Base-by-base conservation (phyloP, 2,329 filamentous ascomycete species). In the Nigrospora osmanthi region DNA sequence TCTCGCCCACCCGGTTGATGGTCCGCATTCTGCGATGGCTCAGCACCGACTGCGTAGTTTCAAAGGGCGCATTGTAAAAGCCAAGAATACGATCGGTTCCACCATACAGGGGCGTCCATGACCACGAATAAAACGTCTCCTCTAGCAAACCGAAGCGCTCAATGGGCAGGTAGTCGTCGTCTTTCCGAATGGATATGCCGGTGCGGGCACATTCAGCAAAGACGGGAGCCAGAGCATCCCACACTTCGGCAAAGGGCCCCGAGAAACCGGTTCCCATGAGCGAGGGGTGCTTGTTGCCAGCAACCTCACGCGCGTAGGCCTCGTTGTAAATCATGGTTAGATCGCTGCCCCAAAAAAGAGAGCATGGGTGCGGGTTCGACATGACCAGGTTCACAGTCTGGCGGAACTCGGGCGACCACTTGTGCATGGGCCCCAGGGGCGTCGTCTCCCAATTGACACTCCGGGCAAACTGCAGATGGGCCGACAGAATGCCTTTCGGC, bases 291-390 rank as follows among this genome's bases (percentile, higher is more conserved):
- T 48, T 48, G 37, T 46, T 40, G 4, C 80, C 80, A 9, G 79
- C 78, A 5, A 83, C 69, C 35, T 74, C 58, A 35, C 66, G 59
- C 40, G 81, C 62, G 33, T 66, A 83, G 0, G 78, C 73, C 55
- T 83, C 79, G 46, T 83, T 83, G 59, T 83, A 83, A 3, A 83
- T 73, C 43, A 78, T 76, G 3, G 81, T 73, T 41, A 81, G 64
- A 31, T 83, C 78, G 14, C 67, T 68, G 2, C 79, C 79, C 78
- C 79, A 82, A 54, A 82, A 82, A 61, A 80, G 70, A 2, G 72
- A 74, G 3, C 70, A 69, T 0, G 75, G 73, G 28, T 62, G 57
- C 0, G 62, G 63, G 37, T 69, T 67, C 11, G 46, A 49, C 52
- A 69, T 63, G 34, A 61, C 57, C 0, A 70, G 54, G 16, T 68